phyloP scores from a whole-genome alignment of 345 rosid species.

The Psidium guajava region DNA sequence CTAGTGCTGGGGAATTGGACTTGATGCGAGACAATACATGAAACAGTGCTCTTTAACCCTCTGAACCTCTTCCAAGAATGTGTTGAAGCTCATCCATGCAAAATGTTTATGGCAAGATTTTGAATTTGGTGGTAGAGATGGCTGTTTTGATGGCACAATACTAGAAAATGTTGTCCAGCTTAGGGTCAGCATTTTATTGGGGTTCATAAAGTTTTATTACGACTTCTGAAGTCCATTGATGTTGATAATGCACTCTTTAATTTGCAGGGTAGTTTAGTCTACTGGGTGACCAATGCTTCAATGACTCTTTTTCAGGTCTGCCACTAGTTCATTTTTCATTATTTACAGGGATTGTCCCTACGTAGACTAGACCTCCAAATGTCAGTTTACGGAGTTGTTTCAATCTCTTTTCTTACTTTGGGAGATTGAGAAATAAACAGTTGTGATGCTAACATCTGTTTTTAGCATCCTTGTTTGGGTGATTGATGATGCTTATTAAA shows the following conservation, averaged over 20 bases:
- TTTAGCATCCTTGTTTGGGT: neutral
- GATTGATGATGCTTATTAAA: neutral
- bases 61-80: neutral
- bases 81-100: neutral
- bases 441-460: neutral
- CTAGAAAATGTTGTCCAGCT: neutral
- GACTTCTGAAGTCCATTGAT: neutral
- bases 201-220: neutral
- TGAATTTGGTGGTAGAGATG: neutral
- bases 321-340: neutral
- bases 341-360: neutral
- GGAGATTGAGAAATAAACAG: neutral
- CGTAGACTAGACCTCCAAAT: neutral
- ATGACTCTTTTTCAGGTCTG: constrained; percentile 65
- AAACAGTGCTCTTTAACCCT: neutral
- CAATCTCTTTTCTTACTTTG: neutral
- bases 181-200: neutral
- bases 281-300: constrained; percentile 83
- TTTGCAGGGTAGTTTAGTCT: constrained; percentile 76
- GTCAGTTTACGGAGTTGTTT: neutral
- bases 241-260: neutral
- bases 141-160: neutral
- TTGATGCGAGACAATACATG: neutral
- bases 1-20: neutral
- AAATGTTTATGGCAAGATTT: neutral